A percentile compares a stretch with the other conserved stretches of the same genome.
Conservation (phyloP, 305 asterid genomes). For the Plantago coronopus region DNA sequence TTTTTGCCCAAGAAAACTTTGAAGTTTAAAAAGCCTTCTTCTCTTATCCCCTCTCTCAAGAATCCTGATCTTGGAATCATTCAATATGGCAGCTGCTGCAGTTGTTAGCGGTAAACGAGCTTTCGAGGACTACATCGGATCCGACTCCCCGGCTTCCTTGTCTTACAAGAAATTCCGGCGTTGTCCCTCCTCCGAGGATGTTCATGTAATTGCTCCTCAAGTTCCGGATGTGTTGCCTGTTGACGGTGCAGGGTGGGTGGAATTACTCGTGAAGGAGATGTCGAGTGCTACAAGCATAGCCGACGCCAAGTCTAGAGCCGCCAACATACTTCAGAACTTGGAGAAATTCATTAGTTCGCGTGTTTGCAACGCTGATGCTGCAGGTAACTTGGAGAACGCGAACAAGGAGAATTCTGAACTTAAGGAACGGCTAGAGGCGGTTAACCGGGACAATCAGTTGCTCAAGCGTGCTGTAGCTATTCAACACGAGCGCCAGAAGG, state of each 20-base stretch:
- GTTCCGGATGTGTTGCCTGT: constrained; percentile 37
- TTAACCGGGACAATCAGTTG: constrained; percentile 52
- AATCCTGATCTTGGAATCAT: no score
- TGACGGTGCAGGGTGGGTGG: constrained; percentile 82
- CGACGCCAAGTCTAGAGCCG: constrained; percentile 64
- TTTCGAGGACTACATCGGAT: no score
- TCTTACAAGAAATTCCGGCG: no score
- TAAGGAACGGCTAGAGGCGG: constrained; percentile 54
- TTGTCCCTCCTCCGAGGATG: no score
- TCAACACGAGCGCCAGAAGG: constrained; percentile 78
- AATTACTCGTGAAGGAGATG: constrained; percentile 70
- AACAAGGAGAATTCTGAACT: constrained; percentile 53
- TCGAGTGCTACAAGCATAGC: constrained; percentile 56
- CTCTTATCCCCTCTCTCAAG: no score
- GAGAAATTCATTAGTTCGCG: constrained; percentile 49
- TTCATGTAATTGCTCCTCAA: constrained; percentile 25
- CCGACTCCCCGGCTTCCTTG: no score
- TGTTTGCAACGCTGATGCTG: not conserved
- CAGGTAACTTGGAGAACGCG: no score
- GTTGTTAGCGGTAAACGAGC: no score
- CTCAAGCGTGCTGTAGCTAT: constrained; percentile 76
- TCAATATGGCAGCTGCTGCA: no score
- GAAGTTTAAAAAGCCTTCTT: no score
- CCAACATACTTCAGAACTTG: constrained; percentile 56
- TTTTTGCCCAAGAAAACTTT: no score